Base-by-base conservation (phyloP, 23 red algal species). In the Gracilaria caudata region DNA sequence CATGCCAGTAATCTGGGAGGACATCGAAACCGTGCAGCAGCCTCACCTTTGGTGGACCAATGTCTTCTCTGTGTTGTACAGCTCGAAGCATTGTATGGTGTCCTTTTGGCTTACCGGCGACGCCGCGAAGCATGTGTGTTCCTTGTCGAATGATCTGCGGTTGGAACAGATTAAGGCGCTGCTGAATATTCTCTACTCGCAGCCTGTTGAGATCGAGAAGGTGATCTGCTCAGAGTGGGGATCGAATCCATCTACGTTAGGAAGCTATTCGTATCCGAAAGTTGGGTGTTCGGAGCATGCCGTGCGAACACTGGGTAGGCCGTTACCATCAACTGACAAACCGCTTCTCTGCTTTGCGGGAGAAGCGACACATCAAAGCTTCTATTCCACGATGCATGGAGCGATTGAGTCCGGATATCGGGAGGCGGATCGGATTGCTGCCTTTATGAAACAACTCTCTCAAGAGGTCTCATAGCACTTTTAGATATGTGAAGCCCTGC, bases 321-420 rank as follows among this genome's bases (percentile, higher is more conserved):
- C 82, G 4, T 11, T 86, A 37, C 66, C 82, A 26, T 60, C 64
- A 47, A 14, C 23, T 4, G 41, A 55, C 7, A 57, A 23, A n/a
- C 82, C 82, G 2, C 3, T 76, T 12, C 44, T 86, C 0, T 86
- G 64, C 28, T 86, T 86, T 66, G 82, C 82, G 1, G 82, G 82
- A 25, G 82, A 86, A 45, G 82, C 64, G 9, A 86, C 82, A 7
- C 82, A 86, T 70, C 40, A 51, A 9, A 17, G n/a, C 29, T 86
- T 57, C 32, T 86, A 51, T 17, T 86, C 82, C 17, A 86, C 82
- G 1, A 74, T 86, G 82, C 82, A 86, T 43, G 82, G 82, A 24
- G 82, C 82, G 17, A 72, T 86, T 51, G 82, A 86, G 37, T 55
- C 65, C 14, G 82, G 82, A 13, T 73, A 74, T 57, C 43, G 82